Conservation (phyloP, 345 rosid species). For the Punica granatum region DNA sequence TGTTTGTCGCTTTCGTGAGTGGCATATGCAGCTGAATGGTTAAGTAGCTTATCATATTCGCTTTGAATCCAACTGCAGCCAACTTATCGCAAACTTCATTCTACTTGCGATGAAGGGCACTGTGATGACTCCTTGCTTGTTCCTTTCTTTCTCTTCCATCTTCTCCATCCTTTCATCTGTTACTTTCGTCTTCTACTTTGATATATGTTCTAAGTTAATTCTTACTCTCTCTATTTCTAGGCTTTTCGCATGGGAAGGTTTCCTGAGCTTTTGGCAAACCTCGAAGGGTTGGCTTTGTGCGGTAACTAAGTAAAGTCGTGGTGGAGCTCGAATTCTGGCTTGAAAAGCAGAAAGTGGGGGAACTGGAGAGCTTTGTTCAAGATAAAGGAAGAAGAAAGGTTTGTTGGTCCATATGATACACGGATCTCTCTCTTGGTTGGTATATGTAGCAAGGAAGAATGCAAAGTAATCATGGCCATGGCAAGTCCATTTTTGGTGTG, state of each 20-base stretch:
- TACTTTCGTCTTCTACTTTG: background rate
- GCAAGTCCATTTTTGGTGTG: background rate
- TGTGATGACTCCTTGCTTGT: constrained; percentile 48
- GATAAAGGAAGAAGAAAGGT: background rate
- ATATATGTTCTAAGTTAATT: background rate
- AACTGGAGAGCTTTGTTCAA: background rate
- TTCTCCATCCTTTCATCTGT: constrained; percentile 21
- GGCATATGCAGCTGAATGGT: constrained; percentile 83
- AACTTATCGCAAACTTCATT: constrained; percentile 87
- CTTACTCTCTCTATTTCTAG: background rate
- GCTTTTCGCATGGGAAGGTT: background rate
- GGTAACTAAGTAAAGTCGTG: background rate
- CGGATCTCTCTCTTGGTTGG: background rate
- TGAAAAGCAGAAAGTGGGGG: background rate
- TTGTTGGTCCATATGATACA: background rate
- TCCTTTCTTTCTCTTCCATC: constrained; percentile 18
- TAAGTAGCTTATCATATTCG: constrained; percentile 88
- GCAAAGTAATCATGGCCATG: background rate
- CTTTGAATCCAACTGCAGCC: constrained; percentile 71
- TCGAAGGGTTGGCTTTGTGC: background rate
- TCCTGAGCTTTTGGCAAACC: background rate
- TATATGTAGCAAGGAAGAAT: background rate
- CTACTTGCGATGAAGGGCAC: constrained; percentile 79
- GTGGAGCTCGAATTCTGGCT: background rate
- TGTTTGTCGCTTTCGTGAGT: constrained; percentile 82